A percentile compares a stretch with the other conserved stretches of the same genome.
phyloP scores from a whole-genome alignment of 176 grass and related monocot genomes.

The Oryza meyeriana region DNA sequence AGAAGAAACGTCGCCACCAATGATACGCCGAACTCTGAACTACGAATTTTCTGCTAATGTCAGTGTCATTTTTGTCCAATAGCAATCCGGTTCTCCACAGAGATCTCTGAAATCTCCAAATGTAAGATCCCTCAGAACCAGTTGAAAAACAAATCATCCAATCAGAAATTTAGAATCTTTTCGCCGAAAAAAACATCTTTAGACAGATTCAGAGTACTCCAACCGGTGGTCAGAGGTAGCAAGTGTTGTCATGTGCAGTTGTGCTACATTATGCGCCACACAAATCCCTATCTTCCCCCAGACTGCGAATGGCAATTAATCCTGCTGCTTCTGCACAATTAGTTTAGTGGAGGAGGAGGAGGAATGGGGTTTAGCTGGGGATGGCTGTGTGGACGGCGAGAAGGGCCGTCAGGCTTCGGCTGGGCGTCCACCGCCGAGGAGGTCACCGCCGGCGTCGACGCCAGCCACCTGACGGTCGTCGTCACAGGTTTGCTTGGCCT shows the following conservation, averaged over 20 bases:
- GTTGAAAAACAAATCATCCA: not conserved
- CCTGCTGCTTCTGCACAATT: not conserved
- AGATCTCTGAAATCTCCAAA: not conserved
- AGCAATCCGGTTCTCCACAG: not conserved
- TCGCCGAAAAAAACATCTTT: not conserved
- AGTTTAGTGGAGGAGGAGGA: not conserved
- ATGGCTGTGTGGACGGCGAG: constrained; percentile 19
- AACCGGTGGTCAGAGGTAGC: not conserved
- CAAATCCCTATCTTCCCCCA: not conserved
- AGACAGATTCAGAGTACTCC: not conserved
- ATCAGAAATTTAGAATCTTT: not conserved
- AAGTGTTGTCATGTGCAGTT: not conserved
- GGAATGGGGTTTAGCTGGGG: constrained; percentile 33
- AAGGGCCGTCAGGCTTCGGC: constrained; percentile 50
- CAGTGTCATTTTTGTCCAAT: not conserved
- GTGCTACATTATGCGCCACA: not conserved
- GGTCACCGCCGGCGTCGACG: constrained; percentile 60
- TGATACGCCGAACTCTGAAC: not conserved
- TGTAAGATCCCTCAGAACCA: not conserved
- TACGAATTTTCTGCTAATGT: not conserved
- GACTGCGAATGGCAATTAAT: not conserved
- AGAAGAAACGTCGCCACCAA: not conserved
- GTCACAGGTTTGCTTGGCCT: constrained; percentile 52
- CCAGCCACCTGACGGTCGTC: constrained; percentile 59
- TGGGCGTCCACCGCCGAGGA: constrained; percentile 57